Percentiles rank a stretch among this genome's conserved stretches.
These are phyloP conservation scores for Nothophaeocryptopus gaeumannii DNA, from an alignment of 2,329 filamentous ascomycete genomes.

Conservation along the genomic window DNA sequence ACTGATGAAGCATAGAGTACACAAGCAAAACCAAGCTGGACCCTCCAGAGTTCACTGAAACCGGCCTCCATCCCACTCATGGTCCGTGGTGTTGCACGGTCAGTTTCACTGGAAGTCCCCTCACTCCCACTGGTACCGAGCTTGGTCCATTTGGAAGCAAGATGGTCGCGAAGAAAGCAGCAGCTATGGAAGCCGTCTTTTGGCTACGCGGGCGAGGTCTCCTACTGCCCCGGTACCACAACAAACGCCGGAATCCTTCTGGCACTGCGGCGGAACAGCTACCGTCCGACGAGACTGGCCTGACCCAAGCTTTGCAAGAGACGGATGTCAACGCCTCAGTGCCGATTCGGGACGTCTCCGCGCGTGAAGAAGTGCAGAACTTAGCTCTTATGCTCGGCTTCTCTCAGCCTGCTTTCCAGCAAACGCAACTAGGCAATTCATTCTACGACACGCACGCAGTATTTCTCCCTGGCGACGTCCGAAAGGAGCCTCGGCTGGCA, in stretches of 20 bases:
- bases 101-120: conserved; percentile 17
- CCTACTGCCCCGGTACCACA: conserved; percentile 11
- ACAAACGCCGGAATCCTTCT: conserved; percentile 21
- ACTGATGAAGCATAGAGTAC: conserved; percentile 29
- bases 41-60: conserved; percentile 39
- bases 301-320: conserved; percentile 11
- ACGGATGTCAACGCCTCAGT: conserved; percentile 4
- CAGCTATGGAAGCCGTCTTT: conserved; percentile 42
- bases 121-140: conserved; percentile 37
- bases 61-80: conserved; percentile 27
- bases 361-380: conserved; percentile 21
- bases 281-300: conserved; percentile 6
- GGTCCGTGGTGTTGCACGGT: conserved; percentile 24
- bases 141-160: conserved; percentile 38
- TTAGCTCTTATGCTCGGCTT: conserved; percentile 27
- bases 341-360: no score
- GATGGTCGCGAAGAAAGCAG: conserved; percentile 41
- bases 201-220: conserved; percentile 39
- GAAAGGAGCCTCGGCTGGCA: conserved; percentile 27
- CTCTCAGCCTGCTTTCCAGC: conserved; percentile 23
- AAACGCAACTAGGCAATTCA: conserved; percentile 14
- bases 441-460: conserved; percentile 39
- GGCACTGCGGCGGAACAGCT: conserved; percentile 6
- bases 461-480: conserved; percentile 30
- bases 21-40: conserved; percentile 13